Conservation (phyloP, 371 early-diverging fungal genomes). For the Mortierella polycephala region DNA sequence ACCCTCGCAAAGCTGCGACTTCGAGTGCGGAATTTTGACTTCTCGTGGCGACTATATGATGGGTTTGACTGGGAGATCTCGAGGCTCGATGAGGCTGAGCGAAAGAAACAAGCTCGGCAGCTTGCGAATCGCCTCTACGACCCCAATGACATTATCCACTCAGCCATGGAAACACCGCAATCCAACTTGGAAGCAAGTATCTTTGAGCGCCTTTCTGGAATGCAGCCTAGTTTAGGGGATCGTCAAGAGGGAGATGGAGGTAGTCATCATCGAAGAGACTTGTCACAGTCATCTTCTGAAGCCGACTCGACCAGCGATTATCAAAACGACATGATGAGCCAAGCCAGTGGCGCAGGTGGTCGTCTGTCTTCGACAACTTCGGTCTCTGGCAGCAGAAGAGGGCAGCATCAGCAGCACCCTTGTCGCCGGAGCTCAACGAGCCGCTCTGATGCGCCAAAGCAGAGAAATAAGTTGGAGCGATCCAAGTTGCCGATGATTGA, state of each 20-base stretch:
- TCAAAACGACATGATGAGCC: constrained; percentile 55
- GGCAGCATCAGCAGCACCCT: constrained; percentile 1
- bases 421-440: constrained; percentile 5
- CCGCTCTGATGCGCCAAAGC: constrained; percentile 22
- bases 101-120: constrained; percentile 46
- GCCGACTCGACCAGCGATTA: constrained; percentile 52
- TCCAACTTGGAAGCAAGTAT: constrained; percentile 45
- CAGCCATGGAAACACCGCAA: constrained; percentile 36
- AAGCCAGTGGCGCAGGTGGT: constrained; percentile 24
- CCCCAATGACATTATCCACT: constrained; percentile 36
- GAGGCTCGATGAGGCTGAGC: constrained; percentile 39
- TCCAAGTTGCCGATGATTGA: constrained; percentile 63
- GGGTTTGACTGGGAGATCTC: constrained; percentile 59
- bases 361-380: constrained; percentile 32
- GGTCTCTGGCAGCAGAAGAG: constrained; percentile 26
- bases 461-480: constrained; percentile 44
- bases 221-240: constrained; percentile 29
- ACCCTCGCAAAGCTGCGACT: constrained; percentile 58
- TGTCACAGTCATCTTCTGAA: constrained; percentile 43
- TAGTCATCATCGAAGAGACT: constrained; percentile 9
- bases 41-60: constrained; percentile 73
- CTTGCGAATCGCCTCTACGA: constrained; percentile 46
- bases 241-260: constrained; percentile 7
- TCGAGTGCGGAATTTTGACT: constrained; percentile 66
- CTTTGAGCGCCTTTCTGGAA: constrained; percentile 38